phyloP scores from a whole-genome alignment of 208 protist species.

The Tritrichomonas foetus region DNA sequence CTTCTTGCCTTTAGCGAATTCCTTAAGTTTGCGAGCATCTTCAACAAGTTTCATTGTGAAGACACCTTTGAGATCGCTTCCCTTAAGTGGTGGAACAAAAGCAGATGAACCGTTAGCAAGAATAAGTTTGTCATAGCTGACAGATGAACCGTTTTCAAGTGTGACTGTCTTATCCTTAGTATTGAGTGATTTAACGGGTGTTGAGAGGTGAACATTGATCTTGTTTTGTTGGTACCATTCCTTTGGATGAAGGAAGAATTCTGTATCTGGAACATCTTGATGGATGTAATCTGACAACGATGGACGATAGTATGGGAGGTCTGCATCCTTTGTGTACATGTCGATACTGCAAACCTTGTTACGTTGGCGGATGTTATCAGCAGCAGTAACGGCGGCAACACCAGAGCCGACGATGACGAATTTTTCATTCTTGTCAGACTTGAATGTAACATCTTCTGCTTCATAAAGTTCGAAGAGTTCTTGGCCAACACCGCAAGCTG shows the following conservation, averaged over 20 bases:
- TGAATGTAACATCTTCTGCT: not conserved
- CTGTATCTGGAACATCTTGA: not conserved
- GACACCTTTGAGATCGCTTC: not conserved
- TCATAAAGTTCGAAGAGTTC: constrained; percentile 23
- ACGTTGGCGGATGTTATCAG: not conserved
- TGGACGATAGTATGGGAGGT: not conserved
- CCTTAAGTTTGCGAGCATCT: not conserved
- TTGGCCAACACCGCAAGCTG: not conserved
- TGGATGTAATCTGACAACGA: not conserved
- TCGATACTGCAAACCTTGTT: not conserved
- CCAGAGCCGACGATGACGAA: constrained; percentile 10
- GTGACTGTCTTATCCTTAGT: not conserved
- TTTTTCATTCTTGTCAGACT: not conserved
- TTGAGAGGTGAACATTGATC: not conserved
- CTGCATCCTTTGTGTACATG: not conserved
- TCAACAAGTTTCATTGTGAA: not conserved
- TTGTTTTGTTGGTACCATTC: not conserved
- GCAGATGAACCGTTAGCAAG: not conserved
- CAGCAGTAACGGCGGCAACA: not conserved
- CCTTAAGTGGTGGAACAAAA: not conserved
- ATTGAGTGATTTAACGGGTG: not conserved
- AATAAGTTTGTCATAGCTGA: not conserved
- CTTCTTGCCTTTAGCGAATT: not conserved
- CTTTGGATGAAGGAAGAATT: not conserved
- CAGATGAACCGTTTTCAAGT: not conserved